Conservation (phyloP, 345 rosid genomes). For the Acer campestre region DNA sequence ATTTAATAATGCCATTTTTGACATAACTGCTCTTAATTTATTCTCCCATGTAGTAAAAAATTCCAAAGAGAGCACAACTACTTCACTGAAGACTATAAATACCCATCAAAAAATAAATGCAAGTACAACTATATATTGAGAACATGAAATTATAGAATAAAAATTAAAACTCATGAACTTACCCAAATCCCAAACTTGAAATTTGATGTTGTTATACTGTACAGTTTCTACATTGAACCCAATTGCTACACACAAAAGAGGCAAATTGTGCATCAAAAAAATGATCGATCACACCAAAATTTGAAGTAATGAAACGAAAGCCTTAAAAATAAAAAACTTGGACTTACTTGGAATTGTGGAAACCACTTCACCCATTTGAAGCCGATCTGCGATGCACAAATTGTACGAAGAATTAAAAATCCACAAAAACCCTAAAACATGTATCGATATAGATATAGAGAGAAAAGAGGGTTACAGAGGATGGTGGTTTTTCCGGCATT, state of each 20-base stretch:
- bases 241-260: constrained; percentile 62
- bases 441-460: no score
- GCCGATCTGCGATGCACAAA: constrained; percentile 66
- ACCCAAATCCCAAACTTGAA: constrained; percentile 94
- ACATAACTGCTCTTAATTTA: background rate
- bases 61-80: no score
- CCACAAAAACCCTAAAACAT: constrained; percentile 3
- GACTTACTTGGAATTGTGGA: constrained; percentile 83
- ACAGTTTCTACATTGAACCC: constrained; percentile 97
- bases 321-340: background rate
- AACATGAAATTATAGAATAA: background rate
- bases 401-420: constrained; percentile 4
- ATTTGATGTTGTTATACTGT: constrained; percentile 90
- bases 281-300: background rate
- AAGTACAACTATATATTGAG: background rate
- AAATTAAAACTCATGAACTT: constrained; percentile 24
- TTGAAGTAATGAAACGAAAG: background rate
- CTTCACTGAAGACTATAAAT: no score
- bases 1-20: background rate
- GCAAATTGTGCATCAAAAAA: background rate
- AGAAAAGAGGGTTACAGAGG: constrained; percentile 49
- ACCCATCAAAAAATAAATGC: background rate
- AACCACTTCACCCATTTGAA: constrained; percentile 97
- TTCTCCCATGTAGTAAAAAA: no score
- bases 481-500: constrained; percentile 92